Base-by-base conservation (phyloP, 1,139 yeast species). In the Pichia sorboxylosa region DNA sequence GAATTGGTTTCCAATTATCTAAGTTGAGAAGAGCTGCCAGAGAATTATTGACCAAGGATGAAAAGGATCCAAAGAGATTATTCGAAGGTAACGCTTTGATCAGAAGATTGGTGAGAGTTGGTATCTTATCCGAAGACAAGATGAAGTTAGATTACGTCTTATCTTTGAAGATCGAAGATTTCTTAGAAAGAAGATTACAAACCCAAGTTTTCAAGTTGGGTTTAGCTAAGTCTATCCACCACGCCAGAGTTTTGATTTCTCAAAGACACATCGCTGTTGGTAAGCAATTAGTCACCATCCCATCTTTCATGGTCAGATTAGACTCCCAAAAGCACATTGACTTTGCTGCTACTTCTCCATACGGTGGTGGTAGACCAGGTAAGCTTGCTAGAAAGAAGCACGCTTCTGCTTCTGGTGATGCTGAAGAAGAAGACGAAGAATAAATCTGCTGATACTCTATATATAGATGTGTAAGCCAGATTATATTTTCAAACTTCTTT, bases 1-100 rank as follows among this genome's bases (percentile, higher is more conserved):
- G 96, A 78, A 83, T 87, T 66, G 87, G 85, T 65, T 84, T 80
- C 79, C 96, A 90, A 73, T 84, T 90, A 64, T 90, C 99, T 52
- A 90, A 90, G 81, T 90, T 90, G 66, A 90, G 99, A 77, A 85
- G 98, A 77, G 98, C 98, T 66, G 99, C 99, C 63, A 94, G 99
- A 81, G 97, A 92, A 64, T 77, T 90, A 62, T 81, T 90, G 70
- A 90, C 98, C 73, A 85, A 96, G 76, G 98, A 90, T 59, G 98
- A 90, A 76, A 90, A 90, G 79, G 98, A 90, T 71, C 96, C 95
- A 76, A 90, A 85, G 83, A 87, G 99, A 77, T 81, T 90, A 62
- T 90, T 90, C 76, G 98, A 90, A 73, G 99, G 99, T 82, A 90
- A 90, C 64, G 99, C 99, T 62, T 84, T 90, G 66, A 90, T 85